Base-by-base conservation (phyloP, 2,329 filamentous ascomycete genomes). In the Cordyceps militaris region DNA sequence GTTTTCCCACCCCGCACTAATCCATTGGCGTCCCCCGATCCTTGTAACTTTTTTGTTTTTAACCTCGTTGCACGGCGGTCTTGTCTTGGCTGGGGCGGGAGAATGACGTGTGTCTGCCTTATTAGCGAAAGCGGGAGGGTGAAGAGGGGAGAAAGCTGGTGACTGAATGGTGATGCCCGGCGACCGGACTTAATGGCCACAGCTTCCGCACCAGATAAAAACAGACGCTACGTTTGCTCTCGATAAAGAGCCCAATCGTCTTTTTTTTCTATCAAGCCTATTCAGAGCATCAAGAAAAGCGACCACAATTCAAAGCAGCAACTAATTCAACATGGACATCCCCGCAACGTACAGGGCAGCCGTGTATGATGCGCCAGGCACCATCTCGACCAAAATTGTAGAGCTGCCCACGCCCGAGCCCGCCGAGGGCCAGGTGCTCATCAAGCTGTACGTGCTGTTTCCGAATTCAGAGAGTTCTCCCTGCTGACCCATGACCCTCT, bases 281-380 rank as follows among this genome's bases (percentile, higher is more conserved):
- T 6, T 42, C 4, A 42, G 38, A 42, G 9, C 13, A 42, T 19
- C 16, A 28, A 24, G 8, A 50, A 26, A 36, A n/a, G 5, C n/a
- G 38, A 23, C n/a, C 6, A 36, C 4, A 9, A 23, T 19, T 4
- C n/a, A 4, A 32, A 32, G 30, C n/a, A 19, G 8, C 23, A 48
- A 2, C 19, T 13, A 47, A 8, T 28, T 23, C 11, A 42, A 6
- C 11, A 57, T 51, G 46, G 24, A 57, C 42, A 34, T 60, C 21
- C 58, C 58, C 7, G 48, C 47, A 14, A 60, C 53, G 6, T 50
- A 60, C 40, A 60, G 53, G 38, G 65, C 65, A 3, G 63, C 63
- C 44, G 64, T 66, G 13, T 66, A 64, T 44, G 53, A 62, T 26
- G 64, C 64, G 34, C 65, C 65, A 3, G 65, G 65, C 26, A 66